Evolutionary conservation across 2,329 filamentous ascomycete species (phyloP).

Genomic region (Chrysosporium queenslandicum): DNA sequence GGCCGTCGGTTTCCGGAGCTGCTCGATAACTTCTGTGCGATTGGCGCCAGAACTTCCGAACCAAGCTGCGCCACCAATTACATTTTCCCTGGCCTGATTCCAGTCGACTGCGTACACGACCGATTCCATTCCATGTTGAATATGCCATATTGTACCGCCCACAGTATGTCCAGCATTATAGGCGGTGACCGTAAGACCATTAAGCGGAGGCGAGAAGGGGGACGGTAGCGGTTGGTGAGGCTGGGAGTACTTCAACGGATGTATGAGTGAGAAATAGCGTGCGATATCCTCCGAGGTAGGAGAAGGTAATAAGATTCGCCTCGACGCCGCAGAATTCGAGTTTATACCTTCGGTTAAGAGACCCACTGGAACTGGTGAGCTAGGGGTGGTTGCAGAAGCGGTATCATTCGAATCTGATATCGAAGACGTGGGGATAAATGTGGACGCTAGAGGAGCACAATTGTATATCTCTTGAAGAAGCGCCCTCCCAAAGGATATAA

Average conservation of each 20-base stretch:
- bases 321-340: constrained; percentile 29
- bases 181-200: constrained; percentile 86
- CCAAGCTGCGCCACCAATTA: constrained; percentile 88
- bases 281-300: constrained; percentile 84
- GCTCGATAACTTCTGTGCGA: constrained; percentile 84
- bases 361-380: constrained; percentile 24
- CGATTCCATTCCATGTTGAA: constrained; percentile 91
- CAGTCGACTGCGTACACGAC: constrained; percentile 97
- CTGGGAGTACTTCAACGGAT: constrained; percentile 91
- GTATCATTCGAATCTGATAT: constrained; percentile 42
- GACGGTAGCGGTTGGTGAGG: constrained; percentile 82
- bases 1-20: constrained; percentile 83
- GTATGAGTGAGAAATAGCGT: constrained; percentile 80
- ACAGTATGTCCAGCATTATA: constrained; percentile 95
- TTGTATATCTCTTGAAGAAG: constrained; percentile 86
- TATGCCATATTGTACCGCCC: constrained; percentile 97
- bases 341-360: constrained; percentile 21
- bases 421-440: constrained; percentile 60
- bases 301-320: constrained; percentile 50
- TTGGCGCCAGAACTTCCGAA: constrained; percentile 70
- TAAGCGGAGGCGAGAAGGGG: constrained; percentile 77
- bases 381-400: constrained; percentile 24
- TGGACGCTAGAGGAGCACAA: constrained; percentile 77
- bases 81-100: constrained; percentile 96
- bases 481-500: constrained; percentile 85